phyloP scores from a whole-genome alignment of 768 basidiomycete genomes.

The Mycena pura region DNA sequence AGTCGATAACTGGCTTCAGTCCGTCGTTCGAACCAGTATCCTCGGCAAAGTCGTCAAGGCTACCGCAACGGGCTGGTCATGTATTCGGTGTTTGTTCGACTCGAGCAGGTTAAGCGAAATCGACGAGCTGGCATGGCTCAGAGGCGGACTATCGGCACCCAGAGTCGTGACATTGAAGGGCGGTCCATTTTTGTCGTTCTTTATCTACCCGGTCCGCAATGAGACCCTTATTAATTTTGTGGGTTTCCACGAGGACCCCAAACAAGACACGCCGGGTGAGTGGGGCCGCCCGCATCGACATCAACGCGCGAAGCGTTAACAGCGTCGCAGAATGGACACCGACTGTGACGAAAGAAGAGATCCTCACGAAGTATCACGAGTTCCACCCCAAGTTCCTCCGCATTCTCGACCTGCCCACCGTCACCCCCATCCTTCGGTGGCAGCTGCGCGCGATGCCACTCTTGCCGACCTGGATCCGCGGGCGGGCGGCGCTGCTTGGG shows the following conservation, averaged over 20 bases:
- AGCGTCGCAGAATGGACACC: slow-evolving; percentile 3
- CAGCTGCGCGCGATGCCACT: not conserved
- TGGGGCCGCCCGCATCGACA: not conserved
- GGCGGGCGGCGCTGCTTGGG: slow-evolving; percentile 7
- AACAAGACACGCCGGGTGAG: not conserved
- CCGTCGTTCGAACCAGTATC: not conserved
- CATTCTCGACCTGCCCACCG: slow-evolving; percentile 4
- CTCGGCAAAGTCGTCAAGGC: not conserved
- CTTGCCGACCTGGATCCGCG: slow-evolving; percentile 9
- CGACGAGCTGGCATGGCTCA: not conserved
- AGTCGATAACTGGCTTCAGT: not conserved
- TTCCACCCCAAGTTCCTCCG: slow-evolving; percentile 12
- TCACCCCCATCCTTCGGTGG: not conserved
- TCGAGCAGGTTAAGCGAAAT: not conserved
- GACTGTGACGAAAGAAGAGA: not conserved
- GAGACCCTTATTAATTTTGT: slow-evolving; percentile 7
- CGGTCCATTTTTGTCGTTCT: not conserved
- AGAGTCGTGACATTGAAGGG: not conserved
- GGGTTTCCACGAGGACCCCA: not conserved
- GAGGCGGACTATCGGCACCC: not conserved
- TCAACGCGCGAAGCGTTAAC: no score
- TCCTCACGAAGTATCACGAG: not conserved
- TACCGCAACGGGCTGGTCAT: not conserved
- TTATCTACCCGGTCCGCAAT: not conserved
- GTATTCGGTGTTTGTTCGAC: not conserved